Evolutionary conservation across 148 eudicot genomes (phyloP), one percentile per base, ranked within the genome.

Genomic region (Cornus florida): DNA sequence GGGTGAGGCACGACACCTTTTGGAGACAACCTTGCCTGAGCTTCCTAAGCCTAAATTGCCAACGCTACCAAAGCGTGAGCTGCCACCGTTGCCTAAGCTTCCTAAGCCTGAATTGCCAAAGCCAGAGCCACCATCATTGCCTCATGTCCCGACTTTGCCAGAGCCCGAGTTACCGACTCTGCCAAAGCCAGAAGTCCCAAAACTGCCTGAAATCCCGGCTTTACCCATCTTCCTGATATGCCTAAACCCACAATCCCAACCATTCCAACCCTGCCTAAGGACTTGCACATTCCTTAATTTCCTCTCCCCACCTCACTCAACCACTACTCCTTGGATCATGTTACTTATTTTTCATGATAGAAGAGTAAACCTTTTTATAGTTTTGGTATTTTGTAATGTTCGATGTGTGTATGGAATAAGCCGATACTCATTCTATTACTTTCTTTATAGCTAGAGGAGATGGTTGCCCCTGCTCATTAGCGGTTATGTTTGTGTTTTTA

Each of bases 1-100:
- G 38, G 85, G 69, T 69, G 74, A 75, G 65, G 79, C 82, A 12
- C 59, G 82, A 13, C 69, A 66, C 48, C 79, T 83, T 38, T 23
- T 83, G 22, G 85, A 75, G 7, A 56, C 59, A 64, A 67, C 20
- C 38, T 57, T 75, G 76, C 86, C 48, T 9, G 62, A 57, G 62
- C 62, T 57, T 57, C 20, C 62, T 14, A 43, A 43, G 7, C 62
- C 20, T 57, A 1, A 57, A 13, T 19, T 57, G 62, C 62, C 62
- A 43, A 67, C 38, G 1, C 4, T 67, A 8, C 70, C 70, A 3
- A 10, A 28, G 14, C 70, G 38, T 0, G 38, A 67, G 62, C 13
- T 75, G 0, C 83, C 83, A 0, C 9, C 41, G 1, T 9, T 75
- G 35, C 76, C 66, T 3, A 59, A 69, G 28, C 12, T 70, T 22